Evolutionary conservation across 257 asterid species (phyloP).

Genomic region (Penstemon eatonii): DNA sequence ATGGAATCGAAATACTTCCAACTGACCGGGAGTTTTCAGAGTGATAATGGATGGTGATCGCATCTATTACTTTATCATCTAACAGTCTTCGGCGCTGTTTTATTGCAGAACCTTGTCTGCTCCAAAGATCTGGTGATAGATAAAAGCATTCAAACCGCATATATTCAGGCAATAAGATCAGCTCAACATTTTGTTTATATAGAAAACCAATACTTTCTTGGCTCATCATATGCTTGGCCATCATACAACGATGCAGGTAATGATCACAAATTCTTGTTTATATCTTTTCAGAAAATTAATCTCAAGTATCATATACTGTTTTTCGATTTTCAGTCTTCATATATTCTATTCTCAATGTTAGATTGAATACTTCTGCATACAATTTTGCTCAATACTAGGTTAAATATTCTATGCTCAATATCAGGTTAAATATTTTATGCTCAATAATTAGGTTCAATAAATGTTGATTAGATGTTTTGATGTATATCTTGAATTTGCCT

Average conservation of each 20-base stretch:
- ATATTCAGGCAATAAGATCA: conserved; percentile 89
- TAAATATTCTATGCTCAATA: not conserved
- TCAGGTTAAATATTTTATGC: conserved; percentile 1
- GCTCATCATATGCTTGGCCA: conserved; percentile 91
- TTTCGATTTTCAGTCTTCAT: not conserved
- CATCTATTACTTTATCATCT: conserved; percentile 3
- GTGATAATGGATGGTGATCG: conserved; percentile 6
- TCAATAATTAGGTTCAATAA: not conserved
- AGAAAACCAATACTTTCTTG: conserved; percentile 91
- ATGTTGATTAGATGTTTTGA: not conserved
- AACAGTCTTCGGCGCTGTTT: conserved; percentile 13
- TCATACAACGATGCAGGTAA: conserved; percentile 84
- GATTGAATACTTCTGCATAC: no score
- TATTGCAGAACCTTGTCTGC: conserved; percentile 65
- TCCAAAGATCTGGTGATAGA: conserved; percentile 74
- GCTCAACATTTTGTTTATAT: conserved; percentile 86
- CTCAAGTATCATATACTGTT: conserved; percentile 6
- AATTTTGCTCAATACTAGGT: conserved; percentile 6
- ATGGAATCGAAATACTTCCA: not conserved
- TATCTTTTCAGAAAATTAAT: conserved; percentile 15
- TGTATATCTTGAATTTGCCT: conserved; percentile 7
- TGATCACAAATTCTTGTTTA: conserved; percentile 19
- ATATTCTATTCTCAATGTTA: not conserved
- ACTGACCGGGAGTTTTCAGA: not conserved
- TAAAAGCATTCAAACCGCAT: conserved; percentile 82